Evolutionary conservation across 2,329 filamentous ascomycete genomes (phyloP).

Genomic region (Seiridium cupressi): DNA sequence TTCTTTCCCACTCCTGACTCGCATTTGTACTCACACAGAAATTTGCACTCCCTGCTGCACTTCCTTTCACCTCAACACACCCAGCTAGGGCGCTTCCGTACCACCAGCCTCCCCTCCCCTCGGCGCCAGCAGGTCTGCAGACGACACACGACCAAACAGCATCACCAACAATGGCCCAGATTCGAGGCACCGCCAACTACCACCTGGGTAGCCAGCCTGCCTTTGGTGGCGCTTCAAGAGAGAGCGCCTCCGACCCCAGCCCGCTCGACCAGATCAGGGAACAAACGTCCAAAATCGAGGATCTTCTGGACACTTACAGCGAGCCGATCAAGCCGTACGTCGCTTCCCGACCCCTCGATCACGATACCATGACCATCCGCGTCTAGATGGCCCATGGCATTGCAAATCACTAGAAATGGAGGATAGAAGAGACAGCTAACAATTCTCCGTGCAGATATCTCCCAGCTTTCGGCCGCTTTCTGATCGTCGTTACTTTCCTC

Average conservation of each 20-base stretch:
- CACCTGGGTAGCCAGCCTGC: slow-evolving; percentile 72
- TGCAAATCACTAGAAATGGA: slow-evolving; percentile 11
- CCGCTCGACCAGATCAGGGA: slow-evolving; percentile 85
- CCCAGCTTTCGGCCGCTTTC: slow-evolving; percentile 90
- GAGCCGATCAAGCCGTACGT: slow-evolving; percentile 95
- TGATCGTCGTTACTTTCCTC: slow-evolving; percentile 97
- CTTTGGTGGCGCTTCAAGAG: slow-evolving; percentile 62
- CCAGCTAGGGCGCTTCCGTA: neutral
- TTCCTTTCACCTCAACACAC: neutral
- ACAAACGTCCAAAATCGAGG: slow-evolving; percentile 98
- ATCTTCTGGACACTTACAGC: slow-evolving; percentile 80
- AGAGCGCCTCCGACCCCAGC: slow-evolving; percentile 67
- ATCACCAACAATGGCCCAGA: slow-evolving; percentile 37
- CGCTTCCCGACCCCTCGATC: neutral
- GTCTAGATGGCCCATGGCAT: neutral
- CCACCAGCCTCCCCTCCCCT: neutral
- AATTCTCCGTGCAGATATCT: slow-evolving; percentile 64
- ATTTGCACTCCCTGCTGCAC: neutral
- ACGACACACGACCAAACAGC: slow-evolving; percentile 8
- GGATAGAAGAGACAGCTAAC: slow-evolving; percentile 15
- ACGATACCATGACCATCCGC: neutral
- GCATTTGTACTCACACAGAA: neutral
- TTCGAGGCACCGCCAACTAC: slow-evolving; percentile 73
- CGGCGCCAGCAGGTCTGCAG: slow-evolving; percentile 18
- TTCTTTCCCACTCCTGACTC: neutral